Evolutionary conservation across 2,329 filamentous ascomycete species (phyloP).

Genomic region (Cordyceps fumosorosea): DNA sequence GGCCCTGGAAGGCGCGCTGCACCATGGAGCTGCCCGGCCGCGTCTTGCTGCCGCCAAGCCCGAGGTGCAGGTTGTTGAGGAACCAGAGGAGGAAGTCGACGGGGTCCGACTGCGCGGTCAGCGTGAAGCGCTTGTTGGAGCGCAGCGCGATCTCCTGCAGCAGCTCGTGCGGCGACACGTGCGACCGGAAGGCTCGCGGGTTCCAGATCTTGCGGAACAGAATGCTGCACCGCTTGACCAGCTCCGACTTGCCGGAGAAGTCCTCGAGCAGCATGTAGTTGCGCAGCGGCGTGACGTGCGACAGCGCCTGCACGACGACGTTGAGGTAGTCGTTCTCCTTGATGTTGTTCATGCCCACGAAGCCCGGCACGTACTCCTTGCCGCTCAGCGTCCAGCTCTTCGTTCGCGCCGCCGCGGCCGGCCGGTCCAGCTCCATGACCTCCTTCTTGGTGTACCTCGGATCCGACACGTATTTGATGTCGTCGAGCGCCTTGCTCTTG

Average conservation of each 20-base stretch:
- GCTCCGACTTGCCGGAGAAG: conserved; percentile 63
- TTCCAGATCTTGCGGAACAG: conserved; percentile 98
- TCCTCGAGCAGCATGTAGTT: conserved; percentile 90
- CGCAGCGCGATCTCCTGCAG: conserved; percentile 88
- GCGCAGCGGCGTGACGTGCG: conserved; percentile 81
- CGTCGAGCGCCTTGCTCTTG: conserved; percentile 85
- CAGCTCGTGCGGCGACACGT: conserved; percentile 95
- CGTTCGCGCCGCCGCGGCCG: conserved; percentile 29
- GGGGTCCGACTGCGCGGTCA: conserved; percentile 87
- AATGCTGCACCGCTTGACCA: conserved; percentile 81
- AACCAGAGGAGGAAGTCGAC: conserved; percentile 98
- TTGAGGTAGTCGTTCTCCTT: conserved; percentile 99
- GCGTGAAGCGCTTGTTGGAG: conserved; percentile 86
- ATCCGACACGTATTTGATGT: conserved; percentile 97
- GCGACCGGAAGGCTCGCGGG: conserved; percentile 87
- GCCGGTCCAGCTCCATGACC: conserved; percentile 71
- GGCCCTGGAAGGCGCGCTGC: conserved; percentile 90
- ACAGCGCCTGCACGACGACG: conserved; percentile 83
- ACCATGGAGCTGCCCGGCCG: conserved; percentile 81
- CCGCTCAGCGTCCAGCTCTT: conserved; percentile 70
- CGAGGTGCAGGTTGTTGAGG: conserved; percentile 88
- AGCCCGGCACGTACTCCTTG: conserved; percentile 85
- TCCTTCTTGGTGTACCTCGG: conserved; percentile 76
- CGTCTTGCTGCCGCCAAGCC: conserved; percentile 81
- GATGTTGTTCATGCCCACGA: conserved; percentile 99